Conservation (phyloP, 805 yeast species). For the Ogataea thermomethanolica region DNA sequence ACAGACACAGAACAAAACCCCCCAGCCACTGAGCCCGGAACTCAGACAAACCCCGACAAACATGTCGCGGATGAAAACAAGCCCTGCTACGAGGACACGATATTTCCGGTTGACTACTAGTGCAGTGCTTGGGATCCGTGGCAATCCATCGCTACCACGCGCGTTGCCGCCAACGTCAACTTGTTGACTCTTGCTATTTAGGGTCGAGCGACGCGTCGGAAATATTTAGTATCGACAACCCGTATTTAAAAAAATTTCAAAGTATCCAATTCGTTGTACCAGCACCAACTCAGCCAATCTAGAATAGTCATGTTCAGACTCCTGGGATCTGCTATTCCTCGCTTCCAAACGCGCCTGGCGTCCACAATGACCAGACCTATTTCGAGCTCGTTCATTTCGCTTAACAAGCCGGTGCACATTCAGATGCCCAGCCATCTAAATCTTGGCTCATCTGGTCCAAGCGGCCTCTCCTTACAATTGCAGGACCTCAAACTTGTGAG, state of each 20-base stretch:
- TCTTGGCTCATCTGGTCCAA: too few relatives aligned
- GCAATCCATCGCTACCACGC: too few relatives aligned
- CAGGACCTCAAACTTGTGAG: slow-evolving; percentile 8
- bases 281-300: neutral
- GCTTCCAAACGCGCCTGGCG: slow-evolving; percentile 6
- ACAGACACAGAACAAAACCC: slow-evolving; percentile 6
- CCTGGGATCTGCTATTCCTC: slow-evolving; percentile 5
- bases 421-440: too few relatives aligned
- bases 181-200: neutral
- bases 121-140: too few relatives aligned
- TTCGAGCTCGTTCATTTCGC: neutral
- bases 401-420: too few relatives aligned
- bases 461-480: neutral
- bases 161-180: neutral
- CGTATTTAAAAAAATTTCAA: slow-evolving; percentile 5
- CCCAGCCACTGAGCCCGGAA: neutral
- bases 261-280: neutral
- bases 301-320: slow-evolving; percentile 5
- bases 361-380: slow-evolving; percentile 3
- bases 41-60: slow-evolving; percentile 3
- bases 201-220: slow-evolving; percentile 11
- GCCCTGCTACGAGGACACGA: slow-evolving; percentile 12
- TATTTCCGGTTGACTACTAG: slow-evolving; percentile 18
- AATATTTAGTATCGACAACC: neutral
- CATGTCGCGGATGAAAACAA: neutral